Base-by-base conservation (phyloP, 176 grass and related monocot species). In the Otatea glauca region DNA sequence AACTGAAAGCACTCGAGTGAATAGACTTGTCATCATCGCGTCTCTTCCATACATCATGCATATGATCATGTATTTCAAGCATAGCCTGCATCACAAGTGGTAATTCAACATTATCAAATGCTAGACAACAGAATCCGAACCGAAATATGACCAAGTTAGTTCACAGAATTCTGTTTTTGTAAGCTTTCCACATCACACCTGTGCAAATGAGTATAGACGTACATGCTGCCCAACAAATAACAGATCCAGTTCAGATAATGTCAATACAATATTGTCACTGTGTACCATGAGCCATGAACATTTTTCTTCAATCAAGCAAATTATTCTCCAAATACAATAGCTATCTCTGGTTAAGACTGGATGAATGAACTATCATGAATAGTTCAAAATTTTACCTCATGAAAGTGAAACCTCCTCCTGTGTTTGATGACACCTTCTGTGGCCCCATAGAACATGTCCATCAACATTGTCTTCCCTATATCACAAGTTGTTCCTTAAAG, bases 41-140 rank as follows among this genome's bases (percentile, higher is more conserved):
- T 84, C 77, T 93, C 79, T 95, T 98, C 92, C 92, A 98, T 68
- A 98, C 64, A 55, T 84, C 89, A 84, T 98, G 95, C 95, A 98
- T 95, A 89, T 94, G 92, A 55, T 98, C 95, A 17, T 93, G 89
- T 91, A 98, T 98, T 88, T 94, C 89, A 88, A 98, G 91, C 95
- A 98, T 98, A 60, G 92, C 95, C 95, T 97, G 78, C 61, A 89
- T 48, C 44, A 68, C 17, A 67, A 8, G 2, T 18, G 35, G 24
- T 18, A 76, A 38, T 38, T 29, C 34, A 85, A 25, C 18, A 3
- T 75, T 76, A 76, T 45, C 32, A 76, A 51, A 64, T 63, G 44
- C 29, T 24, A 53, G 27, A 76, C 42, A 83, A 43, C n/a, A 77
- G 45, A 13, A 65, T 44, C 17, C 11, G 2, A 73, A 53, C 16